Evolutionary conservation across 108 stramenopile genomes (phyloP).

Genomic region (Seminavis robusta): DNA sequence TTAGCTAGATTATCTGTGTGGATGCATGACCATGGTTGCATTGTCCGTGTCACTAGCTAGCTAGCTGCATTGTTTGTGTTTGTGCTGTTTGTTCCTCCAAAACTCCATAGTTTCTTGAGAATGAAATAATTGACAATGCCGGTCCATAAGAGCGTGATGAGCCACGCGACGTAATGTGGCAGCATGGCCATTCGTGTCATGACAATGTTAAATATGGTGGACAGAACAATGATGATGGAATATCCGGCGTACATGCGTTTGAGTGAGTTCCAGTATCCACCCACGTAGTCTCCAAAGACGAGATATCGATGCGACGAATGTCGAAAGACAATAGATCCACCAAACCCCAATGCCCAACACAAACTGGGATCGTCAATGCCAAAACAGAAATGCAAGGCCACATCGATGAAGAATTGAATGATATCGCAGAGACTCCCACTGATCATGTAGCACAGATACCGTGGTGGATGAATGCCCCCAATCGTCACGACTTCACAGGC

Average conservation of each 20-base stretch:
- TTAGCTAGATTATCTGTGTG: too few species aligned
- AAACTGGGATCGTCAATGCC: conserved; percentile 36
- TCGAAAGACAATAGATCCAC: conserved; percentile 45
- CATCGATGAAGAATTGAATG: conserved; percentile 37
- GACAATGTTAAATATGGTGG: conserved; percentile 53
- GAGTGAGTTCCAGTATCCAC: conserved; percentile 50
- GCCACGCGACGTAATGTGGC: conserved; percentile 52
- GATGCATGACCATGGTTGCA: too few species aligned
- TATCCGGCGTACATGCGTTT: conserved; percentile 63
- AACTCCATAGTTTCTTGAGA: conserved; percentile 57
- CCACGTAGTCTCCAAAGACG: conserved; percentile 73
- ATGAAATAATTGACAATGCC: conserved; percentile 77
- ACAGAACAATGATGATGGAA: conserved; percentile 55
- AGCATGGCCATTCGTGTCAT: conserved; percentile 28
- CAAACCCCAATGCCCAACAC: conserved; percentile 59
- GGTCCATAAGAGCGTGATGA: conserved; percentile 63
- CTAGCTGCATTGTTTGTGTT: too few species aligned
- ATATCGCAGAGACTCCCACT: conserved; percentile 43
- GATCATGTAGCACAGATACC: conserved; percentile 54
- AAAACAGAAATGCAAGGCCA: conserved; percentile 16
- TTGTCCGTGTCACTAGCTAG: too few species aligned
- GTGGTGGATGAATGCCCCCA: conserved; percentile 32
- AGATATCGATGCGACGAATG: conserved; percentile 68
- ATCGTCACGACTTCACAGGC: conserved; percentile 38
- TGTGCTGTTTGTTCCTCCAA: too few species aligned